Evolutionary conservation across 2,329 filamentous ascomycete species (phyloP), one percentile per base, ranked within the genome.

Genomic region (Sporothrix curviconia): DNA sequence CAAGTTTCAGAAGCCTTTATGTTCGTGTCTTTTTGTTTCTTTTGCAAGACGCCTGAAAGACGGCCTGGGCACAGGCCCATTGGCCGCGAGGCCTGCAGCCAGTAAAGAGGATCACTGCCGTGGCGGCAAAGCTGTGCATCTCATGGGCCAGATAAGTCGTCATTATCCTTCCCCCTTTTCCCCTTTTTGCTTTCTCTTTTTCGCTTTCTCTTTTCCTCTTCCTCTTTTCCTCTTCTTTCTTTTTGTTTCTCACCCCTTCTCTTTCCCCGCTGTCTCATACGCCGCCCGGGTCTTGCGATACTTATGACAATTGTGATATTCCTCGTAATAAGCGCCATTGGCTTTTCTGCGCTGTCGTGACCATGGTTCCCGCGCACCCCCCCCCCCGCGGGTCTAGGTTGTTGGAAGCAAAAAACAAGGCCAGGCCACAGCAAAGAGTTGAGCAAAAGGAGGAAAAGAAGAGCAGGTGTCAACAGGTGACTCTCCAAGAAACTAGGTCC

Each of bases 331-430:
- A n/a, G 44, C 28, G 28, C 32, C 24, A 22, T 39, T n/a, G 32
- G 19, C 30, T 50, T 39, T 30, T 40, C 22, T 3, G n/a, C n/a
- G n/a, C 24, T 7, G 34, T 32, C 36, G n/a, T 52, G 34, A 14
- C 49, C 49, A 39, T 39, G 15, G 22, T 40, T 40, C 49, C n/a
- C n/a, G n/a, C n/a, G n/a, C 49, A 34, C 49, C 49, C 39, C 36
- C 49, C 49, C 49, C 49, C 22, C 46, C 30, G 46, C 46, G 30
- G 36, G 36, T 15, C 1, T 19, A 40, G 22, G 28, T 32, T 34
- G 49, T 32, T 28, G 39, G 24, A 14, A 25, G 3, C 11, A 25
- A 47, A 47, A 47, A 30, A 3, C 36, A 40, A 7, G 36, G 19
- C 30, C 30, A 25, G 32, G n/a, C n/a, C n/a, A n/a, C n/a, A n/a